phyloP scores from a whole-genome alignment of 2,329 filamentous ascomycete species.

The Sarocladium strictum region DNA sequence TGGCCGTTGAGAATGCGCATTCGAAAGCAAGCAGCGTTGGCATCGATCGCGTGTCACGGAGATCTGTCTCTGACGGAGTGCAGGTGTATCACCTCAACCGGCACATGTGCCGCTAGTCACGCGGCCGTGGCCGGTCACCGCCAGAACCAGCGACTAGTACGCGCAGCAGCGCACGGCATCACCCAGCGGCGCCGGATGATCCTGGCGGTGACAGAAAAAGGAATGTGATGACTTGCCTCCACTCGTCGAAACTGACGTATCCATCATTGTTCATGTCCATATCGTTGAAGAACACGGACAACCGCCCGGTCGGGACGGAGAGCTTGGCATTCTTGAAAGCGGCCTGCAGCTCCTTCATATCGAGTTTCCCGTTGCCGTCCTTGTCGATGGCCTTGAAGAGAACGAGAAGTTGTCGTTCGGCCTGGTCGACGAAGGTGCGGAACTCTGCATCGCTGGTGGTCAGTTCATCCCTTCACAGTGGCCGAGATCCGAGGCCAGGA shows the following conservation, averaged over 20 bases:
- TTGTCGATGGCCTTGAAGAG: conserved; percentile 85
- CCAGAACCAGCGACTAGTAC: not conserved
- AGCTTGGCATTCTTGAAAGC: conserved; percentile 78
- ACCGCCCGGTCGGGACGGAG: conserved; percentile 66
- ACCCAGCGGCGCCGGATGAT: not conserved
- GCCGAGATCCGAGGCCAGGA: not conserved
- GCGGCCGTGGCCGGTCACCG: not conserved
- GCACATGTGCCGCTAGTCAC: not conserved
- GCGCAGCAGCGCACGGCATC: too few relatives aligned
- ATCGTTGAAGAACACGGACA: conserved; percentile 82
- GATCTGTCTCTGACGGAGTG: conserved; percentile 3
- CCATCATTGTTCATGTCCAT: conserved; percentile 88
- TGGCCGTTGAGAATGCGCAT: conserved; percentile 18
- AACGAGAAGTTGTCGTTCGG: conserved; percentile 73
- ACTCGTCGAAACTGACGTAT: conserved; percentile 85
- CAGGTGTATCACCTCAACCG: conserved; percentile 8
- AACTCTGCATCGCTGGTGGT: conserved; percentile 59
- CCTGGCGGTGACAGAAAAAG: not conserved
- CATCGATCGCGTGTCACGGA: conserved; percentile 17
- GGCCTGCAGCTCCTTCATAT: conserved; percentile 73
- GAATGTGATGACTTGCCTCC: conserved; percentile 65
- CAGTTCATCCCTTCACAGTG: not conserved
- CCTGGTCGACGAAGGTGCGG: conserved; percentile 76
- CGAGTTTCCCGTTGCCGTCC: conserved; percentile 78
- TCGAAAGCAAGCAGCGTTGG: too few relatives aligned